Percentiles rank a stretch among this genome's conserved stretches.
Conservation (phyloP, 306 rosid species). For the Cyclanthera cordifolia region DNA sequence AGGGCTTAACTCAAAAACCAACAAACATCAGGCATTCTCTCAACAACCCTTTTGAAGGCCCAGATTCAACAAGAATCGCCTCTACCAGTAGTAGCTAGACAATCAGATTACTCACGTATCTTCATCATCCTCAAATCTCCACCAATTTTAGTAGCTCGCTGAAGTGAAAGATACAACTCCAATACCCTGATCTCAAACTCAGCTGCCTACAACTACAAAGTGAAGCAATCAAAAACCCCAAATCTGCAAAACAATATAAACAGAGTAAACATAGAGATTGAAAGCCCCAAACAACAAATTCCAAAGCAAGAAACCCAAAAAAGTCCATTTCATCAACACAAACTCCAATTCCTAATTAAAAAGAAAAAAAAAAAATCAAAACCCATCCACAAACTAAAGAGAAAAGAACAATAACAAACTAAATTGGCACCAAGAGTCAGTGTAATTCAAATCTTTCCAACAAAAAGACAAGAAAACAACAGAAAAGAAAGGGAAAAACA, state of each 20-base stretch:
- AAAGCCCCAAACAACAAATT: neutral
- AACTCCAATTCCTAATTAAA: neutral
- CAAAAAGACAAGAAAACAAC: neutral
- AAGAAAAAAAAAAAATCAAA: neutral
- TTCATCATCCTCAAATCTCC: slow-evolving; percentile 12
- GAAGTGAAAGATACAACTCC: slow-evolving; percentile 9
- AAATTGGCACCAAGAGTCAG: neutral
- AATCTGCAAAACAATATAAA: slow-evolving; percentile 34
- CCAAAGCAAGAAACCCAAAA: neutral
- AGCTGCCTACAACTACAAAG: slow-evolving; percentile 10
- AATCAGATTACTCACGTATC: slow-evolving; percentile 3
- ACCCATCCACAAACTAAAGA: neutral
- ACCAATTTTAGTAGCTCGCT: slow-evolving; percentile 15
- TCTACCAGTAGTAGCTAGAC: too few relatives aligned
- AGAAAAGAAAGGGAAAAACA: slow-evolving; percentile 7
- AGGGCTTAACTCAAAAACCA: slow-evolving; percentile 16
- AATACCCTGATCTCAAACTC: slow-evolving; percentile 26
- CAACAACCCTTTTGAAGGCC: neutral
- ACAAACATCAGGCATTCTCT: slow-evolving; percentile 18
- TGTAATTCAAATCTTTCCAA: neutral
- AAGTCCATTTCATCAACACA: neutral
- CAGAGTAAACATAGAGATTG: neutral
- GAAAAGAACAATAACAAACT: neutral
- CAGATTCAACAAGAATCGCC: slow-evolving; percentile 14
- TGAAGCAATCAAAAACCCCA: slow-evolving; percentile 22